phyloP scores from a whole-genome alignment of 352 stramenopile genomes.

The Pythium insidiosum region DNA sequence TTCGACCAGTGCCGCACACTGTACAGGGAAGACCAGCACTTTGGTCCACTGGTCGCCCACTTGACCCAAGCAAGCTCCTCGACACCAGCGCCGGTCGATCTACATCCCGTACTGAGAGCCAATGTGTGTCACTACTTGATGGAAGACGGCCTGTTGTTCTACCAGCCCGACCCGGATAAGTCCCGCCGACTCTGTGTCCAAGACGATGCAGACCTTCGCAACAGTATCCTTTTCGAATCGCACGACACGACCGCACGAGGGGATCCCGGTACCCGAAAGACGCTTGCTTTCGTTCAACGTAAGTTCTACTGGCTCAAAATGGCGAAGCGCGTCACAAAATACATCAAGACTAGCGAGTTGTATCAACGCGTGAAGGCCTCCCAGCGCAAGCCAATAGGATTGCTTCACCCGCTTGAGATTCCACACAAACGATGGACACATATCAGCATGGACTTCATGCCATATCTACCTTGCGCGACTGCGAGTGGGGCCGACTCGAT shows the following conservation, averaged over 20 bases:
- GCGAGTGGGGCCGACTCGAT: neutral
- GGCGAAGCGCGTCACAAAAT: neutral
- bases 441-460: constrained; percentile 18
- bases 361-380: constrained; percentile 8
- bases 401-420: constrained; percentile 11
- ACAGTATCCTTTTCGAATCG: neutral
- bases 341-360: constrained; percentile 10
- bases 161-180: neutral
- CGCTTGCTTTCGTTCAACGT: neutral
- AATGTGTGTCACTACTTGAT: neutral
- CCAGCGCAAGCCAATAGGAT: constrained; percentile 3
- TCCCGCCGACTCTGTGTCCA: neutral
- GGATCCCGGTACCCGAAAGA: neutral
- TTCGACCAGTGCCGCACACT: neutral
- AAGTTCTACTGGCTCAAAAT: constrained; percentile 12
- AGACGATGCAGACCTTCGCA: neutral
- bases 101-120: neutral
- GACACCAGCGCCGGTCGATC: neutral
- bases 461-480: neutral
- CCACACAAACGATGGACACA: constrained; percentile 4
- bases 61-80: neutral
- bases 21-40: neutral
- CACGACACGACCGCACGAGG: neutral
- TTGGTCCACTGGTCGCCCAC: neutral
- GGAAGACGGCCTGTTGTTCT: constrained; percentile 1